Evolutionary conservation across 805 yeast species (phyloP), one percentile per base, ranked within the genome.

Genomic region (Ogataea nakhonphanomensis): DNA sequence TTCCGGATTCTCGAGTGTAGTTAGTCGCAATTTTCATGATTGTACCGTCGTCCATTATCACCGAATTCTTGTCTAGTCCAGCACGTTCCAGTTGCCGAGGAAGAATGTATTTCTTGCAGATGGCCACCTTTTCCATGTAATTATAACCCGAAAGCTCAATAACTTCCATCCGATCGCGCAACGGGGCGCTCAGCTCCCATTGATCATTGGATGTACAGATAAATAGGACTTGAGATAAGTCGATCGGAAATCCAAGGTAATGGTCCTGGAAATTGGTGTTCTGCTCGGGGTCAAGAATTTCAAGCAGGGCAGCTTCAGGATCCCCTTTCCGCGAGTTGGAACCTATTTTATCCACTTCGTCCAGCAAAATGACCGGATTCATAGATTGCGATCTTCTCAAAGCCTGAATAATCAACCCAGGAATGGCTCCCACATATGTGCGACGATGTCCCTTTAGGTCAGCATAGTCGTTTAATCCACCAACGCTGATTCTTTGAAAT

Each of bases 341-440:
- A 1, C 61, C 58, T 20, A 58, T 51, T 59, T 88, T 88, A 61
- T 88, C 96, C 45, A 88, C 80, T 59, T 88, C 96, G 62, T 88
- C 96, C 35, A 88, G 65, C 36, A 88, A 66, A 41, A 88, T 81
- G 13, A 88, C 85, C 0, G 95, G 95, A 52, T 85, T 85, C 83
- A 83, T 81, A 1, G 81, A 70, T 11, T 85, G 77, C 1, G 87
- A 78, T 52, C 82, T 84, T 34, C 95, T 72, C 29, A 88, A 62
- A 0, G 90, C 86, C 62, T 82, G 90, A 23, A 85, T 74, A 21
- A 88, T 66, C 33, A 84, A 67, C 7, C 96, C 96, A 0, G 95
- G 95, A 85, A 86, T 82, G 1, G 95, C 87, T 6, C 96, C 96
- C 27, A 88, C 90, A 58, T 88, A 88, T 0, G 96, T 88, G 55